These are phyloP conservation scores for Sphaerulina populicola DNA, from an alignment of 2,329 filamentous ascomycete genomes.

Conservation along the genomic window DNA sequence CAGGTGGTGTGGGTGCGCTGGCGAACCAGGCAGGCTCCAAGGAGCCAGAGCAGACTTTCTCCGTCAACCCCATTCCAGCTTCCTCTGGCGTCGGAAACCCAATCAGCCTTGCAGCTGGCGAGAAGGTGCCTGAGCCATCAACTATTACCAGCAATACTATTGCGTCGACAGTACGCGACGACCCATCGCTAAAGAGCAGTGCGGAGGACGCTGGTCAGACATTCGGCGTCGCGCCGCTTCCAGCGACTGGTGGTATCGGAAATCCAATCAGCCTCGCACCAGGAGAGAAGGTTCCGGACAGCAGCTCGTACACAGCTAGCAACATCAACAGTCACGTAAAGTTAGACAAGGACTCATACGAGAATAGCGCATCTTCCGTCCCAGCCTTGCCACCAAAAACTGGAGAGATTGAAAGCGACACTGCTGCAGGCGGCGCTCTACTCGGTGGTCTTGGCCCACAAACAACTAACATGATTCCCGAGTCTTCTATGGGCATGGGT, in stretches of 20 bases:
- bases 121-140: conserved; percentile 64
- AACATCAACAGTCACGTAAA: conserved; percentile 58
- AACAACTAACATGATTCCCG: conserved; percentile 62
- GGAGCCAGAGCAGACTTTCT: conserved; percentile 38
- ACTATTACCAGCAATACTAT: conserved; percentile 62
- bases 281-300: conserved; percentile 70
- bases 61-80: conserved; percentile 52
- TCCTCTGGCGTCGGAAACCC: conserved; percentile 62
- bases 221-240: conserved; percentile 51
- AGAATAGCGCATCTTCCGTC: conserved; percentile 58
- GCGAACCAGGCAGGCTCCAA: conserved; percentile 4
- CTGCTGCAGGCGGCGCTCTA: conserved; percentile 29
- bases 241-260: conserved; percentile 51
- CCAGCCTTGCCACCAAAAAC: conserved; percentile 39
- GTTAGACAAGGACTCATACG: conserved; percentile 77
- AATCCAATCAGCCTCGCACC: conserved; percentile 75
- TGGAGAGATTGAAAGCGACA: conserved; percentile 17
- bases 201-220: conserved; percentile 16
- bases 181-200: conserved; percentile 49
- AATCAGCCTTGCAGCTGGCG: conserved; percentile 66
- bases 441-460: conserved; percentile 44
- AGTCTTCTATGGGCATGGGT: conserved; percentile 69
- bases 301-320: conserved; percentile 55
- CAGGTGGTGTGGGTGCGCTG: conserved; percentile 5
- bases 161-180: conserved; percentile 55